Evolutionary conservation across 2,329 filamentous ascomycete species (phyloP).

Genomic region (Akanthomyces dipterigenus): DNA sequence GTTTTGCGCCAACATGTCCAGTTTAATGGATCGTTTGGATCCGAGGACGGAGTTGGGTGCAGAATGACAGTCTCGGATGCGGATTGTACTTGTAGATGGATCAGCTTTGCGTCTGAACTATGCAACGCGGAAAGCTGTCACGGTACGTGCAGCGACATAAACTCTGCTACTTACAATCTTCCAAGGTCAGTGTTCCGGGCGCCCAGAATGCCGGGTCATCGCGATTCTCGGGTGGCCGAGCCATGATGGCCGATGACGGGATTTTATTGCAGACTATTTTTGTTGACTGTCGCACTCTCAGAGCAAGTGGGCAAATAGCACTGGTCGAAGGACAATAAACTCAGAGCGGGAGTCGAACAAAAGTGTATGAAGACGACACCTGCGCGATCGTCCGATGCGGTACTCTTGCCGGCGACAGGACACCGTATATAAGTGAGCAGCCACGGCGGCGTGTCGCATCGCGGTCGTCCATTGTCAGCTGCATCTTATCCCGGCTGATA

Average conservation of each 20-base stretch:
- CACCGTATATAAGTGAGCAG: neutral
- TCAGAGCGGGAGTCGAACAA: neutral
- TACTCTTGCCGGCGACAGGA: neutral
- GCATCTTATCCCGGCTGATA: neutral
- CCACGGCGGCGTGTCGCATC: neutral
- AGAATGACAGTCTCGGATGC: slow-evolving; percentile 14
- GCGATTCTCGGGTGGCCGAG: neutral
- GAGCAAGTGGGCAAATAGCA: neutral
- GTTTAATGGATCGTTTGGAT: slow-evolving; percentile 54
- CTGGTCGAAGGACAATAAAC: neutral
- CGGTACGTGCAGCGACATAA: neutral
- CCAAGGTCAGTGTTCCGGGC: neutral
- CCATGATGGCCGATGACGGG: neutral
- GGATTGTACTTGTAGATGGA: neutral
- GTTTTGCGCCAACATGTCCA: slow-evolving; percentile 40
- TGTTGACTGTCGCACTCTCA: neutral
- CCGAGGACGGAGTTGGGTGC: slow-evolving; percentile 16
- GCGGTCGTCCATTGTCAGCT: neutral
- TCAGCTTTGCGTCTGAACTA: neutral
- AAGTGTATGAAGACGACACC: neutral
- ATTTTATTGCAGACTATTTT: neutral
- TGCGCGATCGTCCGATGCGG: neutral
- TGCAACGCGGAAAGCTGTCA: neutral
- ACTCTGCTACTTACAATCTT: neutral
- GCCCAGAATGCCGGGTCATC: neutral